Base-by-base conservation (phyloP, 2,329 filamentous ascomycete genomes). In the Pyricularia sp. region DNA sequence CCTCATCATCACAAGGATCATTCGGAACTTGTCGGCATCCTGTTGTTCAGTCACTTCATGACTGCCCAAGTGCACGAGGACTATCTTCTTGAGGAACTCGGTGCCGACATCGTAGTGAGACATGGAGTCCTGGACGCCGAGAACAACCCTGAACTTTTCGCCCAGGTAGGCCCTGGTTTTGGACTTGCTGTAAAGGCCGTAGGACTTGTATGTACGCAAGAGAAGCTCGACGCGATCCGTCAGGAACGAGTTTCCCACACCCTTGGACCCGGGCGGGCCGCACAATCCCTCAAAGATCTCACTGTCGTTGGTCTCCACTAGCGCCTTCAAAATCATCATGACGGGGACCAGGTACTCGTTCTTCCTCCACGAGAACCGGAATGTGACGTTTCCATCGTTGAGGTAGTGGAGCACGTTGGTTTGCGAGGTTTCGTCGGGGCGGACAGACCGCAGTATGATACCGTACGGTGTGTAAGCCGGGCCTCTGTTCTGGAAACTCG, bases 371-470 rank as follows among this genome's bases (percentile, higher is more conserved):
- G 94, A 97, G 80, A 99, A 99, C 69, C 95, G 87, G 80, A 99
- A 97, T 0, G 93, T 98, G 74, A 98, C 90, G 78, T 97, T 98
- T 72, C 95, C 95, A 77, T 99, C 95, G 74, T 86, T 93, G 69
- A 99, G 86, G 79, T 98, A 99, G 80, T 99, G 95, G 66, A 99
- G 85, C 42, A 97, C 93, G 76, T 98, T 99, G 55, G 94, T 98
- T 79, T 98, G 94, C 33, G 94, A 97, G 10, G 94, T 97, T 81
- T 99, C 93, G 79, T 99, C 95, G n/a, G 94, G 94, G 70, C 95
- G 89, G 69, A 97, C 93, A 2, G 91, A 96, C 80, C 95, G 90
- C 73, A 97, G 89, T 75, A 97, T 92, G 69, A 98, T 91, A 84
- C 93, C 95, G 76, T 88, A 95, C 70, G 92, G 90, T 12, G 93